Evolutionary conservation across 2,329 filamentous ascomycete species (phyloP).

Genomic region (Penicillium sp.): DNA sequence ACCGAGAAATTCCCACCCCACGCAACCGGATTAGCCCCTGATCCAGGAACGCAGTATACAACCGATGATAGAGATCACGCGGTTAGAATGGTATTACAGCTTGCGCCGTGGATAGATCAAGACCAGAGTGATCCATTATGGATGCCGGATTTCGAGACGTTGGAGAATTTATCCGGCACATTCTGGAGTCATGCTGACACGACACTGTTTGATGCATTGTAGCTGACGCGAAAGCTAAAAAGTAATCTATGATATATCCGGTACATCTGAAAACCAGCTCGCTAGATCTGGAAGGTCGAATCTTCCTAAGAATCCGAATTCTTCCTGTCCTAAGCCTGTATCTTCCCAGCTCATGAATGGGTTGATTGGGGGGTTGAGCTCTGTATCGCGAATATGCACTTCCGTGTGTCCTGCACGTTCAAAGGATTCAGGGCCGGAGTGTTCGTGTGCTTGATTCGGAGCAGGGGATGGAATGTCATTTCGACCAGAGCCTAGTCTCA

Average conservation of each 20-base stretch:
- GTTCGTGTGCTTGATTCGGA: constrained; percentile 7
- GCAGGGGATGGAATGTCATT: not conserved
- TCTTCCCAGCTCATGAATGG: constrained; percentile 21
- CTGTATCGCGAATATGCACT: constrained; percentile 6
- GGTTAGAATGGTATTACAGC: constrained; percentile 37
- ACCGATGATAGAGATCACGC: constrained; percentile 30
- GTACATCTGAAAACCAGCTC: constrained; percentile 21
- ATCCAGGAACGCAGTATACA: constrained; percentile 12
- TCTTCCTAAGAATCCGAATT: constrained; percentile 21
- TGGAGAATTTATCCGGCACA: constrained; percentile 30
- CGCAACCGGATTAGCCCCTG: constrained; percentile 9
- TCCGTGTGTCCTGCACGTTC: not conserved
- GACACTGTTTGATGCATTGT: constrained; percentile 29
- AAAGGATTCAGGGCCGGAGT: not conserved
- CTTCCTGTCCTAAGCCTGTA: constrained; percentile 18
- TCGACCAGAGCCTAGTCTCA: constrained; percentile 3
- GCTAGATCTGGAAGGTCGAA: constrained; percentile 23
- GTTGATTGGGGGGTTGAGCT: constrained; percentile 7
- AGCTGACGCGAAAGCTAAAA: not conserved
- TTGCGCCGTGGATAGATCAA: constrained; percentile 41
- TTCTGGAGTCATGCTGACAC: constrained; percentile 30
- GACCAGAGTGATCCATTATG: constrained; percentile 34
- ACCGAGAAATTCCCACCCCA: constrained; percentile 16
- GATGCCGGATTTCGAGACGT: constrained; percentile 40
- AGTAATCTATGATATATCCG: constrained; percentile 4